phyloP scores from a whole-genome alignment of 2,329 filamentous ascomycete genomes.

The Fusarium liriodendri region DNA sequence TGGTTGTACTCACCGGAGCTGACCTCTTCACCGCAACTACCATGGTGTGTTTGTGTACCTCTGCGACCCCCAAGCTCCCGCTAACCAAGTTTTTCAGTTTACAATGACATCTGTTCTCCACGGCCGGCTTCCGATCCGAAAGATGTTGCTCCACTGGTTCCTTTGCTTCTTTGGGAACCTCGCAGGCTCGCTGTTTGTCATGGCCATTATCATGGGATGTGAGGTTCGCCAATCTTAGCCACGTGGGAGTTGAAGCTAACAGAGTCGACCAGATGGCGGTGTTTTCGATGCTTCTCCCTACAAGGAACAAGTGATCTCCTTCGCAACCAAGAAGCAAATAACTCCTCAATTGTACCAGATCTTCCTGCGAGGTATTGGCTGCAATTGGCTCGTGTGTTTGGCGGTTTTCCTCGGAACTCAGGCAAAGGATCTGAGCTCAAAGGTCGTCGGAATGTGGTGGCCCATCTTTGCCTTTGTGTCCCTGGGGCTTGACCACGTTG shows the following conservation, averaged over 20 bases:
- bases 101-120: constrained; percentile 38
- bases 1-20: constrained; percentile 34
- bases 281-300: constrained; percentile 57
- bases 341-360: constrained; percentile 62
- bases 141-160: constrained; percentile 52
- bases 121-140: constrained; percentile 27
- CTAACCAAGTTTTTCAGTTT: constrained; percentile 21
- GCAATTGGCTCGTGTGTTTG: constrained; percentile 69
- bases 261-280: constrained; percentile 50
- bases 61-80: fast-evolving
- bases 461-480: constrained; percentile 66
- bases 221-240: neutral
- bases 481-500: constrained; percentile 65
- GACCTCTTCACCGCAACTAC: constrained; percentile 40
- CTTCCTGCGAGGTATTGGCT: constrained; percentile 65
- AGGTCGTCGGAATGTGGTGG: constrained; percentile 67
- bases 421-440: constrained; percentile 62
- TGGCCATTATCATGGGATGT: constrained; percentile 58
- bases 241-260: neutral
- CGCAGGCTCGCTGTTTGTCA: constrained; percentile 60
- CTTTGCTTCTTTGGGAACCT: constrained; percentile 62
- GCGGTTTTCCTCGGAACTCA: constrained; percentile 61
- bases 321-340: constrained; percentile 61
- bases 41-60: constrained; percentile 7
- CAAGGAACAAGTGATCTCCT: constrained; percentile 55